A percentile compares a stretch with the other conserved stretches of the same genome.
phyloP scores from a whole-genome alignment of 2,329 filamentous ascomycete genomes.

The Exserohilum turcica region DNA sequence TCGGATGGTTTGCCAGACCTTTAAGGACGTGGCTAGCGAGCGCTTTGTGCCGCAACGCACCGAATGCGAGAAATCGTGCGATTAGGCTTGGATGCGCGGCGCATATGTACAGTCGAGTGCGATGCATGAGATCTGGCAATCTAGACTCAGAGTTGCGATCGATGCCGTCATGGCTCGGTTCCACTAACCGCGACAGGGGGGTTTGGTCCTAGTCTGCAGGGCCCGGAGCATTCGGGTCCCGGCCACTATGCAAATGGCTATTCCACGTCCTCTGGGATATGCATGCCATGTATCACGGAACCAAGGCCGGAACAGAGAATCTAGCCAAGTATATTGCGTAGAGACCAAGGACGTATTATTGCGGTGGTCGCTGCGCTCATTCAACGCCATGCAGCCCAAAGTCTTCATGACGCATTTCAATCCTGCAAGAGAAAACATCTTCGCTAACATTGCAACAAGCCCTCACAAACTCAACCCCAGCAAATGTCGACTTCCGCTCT shows the following conservation, averaged over 20 bases:
- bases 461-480: constrained; percentile 7
- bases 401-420: neutral
- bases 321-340: too few species aligned
- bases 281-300: neutral
- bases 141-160: constrained; percentile 32
- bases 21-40: neutral
- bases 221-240: constrained; percentile 7
- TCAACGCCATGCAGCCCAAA: neutral
- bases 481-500: constrained; percentile 20
- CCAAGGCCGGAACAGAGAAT: neutral
- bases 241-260: neutral
- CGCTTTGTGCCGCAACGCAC: neutral
- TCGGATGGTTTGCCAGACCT: neutral
- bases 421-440: constrained; percentile 8
- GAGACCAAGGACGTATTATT: neutral
- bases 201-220: neutral
- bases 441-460: neutral
- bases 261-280: neutral
- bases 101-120: neutral
- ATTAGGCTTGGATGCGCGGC: neutral
- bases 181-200: constrained; percentile 5
- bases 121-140: constrained; percentile 22
- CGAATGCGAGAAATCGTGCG: neutral
- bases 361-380: neutral
- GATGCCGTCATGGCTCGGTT: constrained; percentile 34